phyloP scores from a whole-genome alignment of 371 early-diverging fungal genomes.

The Lichtheimia ornata region DNA sequence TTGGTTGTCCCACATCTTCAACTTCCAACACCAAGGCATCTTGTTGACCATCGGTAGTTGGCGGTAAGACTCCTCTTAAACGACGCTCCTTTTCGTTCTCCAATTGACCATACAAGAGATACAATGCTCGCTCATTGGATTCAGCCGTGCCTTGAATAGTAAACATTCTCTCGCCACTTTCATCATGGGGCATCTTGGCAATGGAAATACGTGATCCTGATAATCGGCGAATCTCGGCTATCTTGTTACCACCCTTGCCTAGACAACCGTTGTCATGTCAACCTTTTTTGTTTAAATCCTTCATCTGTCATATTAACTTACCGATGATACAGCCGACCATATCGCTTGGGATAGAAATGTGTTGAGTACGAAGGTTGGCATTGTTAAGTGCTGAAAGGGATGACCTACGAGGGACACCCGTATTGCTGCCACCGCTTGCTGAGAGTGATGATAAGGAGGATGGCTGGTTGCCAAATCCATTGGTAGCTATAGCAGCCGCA shows the following conservation, averaged over 20 bases:
- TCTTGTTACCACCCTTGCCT: constrained; percentile 73
- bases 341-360: constrained; percentile 87
- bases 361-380: constrained; percentile 64
- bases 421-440: background rate
- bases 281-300: background rate
- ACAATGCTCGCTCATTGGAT: constrained; percentile 80
- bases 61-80: constrained; percentile 28
- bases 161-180: constrained; percentile 73
- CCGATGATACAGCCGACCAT: constrained; percentile 96
- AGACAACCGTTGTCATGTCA: too few relatives aligned
- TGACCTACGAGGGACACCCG: background rate
- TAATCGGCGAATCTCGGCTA: constrained; percentile 83
- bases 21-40: too few relatives aligned
- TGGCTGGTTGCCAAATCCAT: background rate
- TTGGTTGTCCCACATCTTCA: too few relatives aligned
- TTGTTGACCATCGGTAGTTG: too few relatives aligned
- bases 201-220: constrained; percentile 82
- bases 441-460: background rate
- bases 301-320: background rate
- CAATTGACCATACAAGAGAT: constrained; percentile 76
- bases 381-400: constrained; percentile 18
- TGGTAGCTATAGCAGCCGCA: constrained; percentile 20
- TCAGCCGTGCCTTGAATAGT: constrained; percentile 85
- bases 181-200: constrained; percentile 68
- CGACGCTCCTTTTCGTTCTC: constrained; percentile 79